These are phyloP conservation scores for Metschnikowia colocasiae DNA, from an alignment of 805 yeast genomes.

Conservation along the genomic window DNA sequence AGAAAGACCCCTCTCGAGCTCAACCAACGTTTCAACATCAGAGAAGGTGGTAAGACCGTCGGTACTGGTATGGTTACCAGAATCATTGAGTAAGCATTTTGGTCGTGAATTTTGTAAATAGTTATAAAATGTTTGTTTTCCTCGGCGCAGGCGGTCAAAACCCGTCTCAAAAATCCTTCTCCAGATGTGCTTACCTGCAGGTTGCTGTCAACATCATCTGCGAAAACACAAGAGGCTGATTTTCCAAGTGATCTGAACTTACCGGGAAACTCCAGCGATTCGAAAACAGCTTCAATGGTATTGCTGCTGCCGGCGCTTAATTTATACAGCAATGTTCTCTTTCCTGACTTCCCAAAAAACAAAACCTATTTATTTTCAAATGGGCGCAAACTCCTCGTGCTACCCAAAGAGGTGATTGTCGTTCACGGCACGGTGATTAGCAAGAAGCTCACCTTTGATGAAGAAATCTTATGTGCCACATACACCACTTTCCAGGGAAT, in stretches of 20 bases:
- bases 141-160: not conserved
- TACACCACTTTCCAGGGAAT: constrained; percentile 48
- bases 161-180: no score
- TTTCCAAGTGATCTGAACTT: not conserved
- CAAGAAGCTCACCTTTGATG: constrained; percentile 48
- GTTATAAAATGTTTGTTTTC: constrained; percentile 6
- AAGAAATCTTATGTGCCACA: constrained; percentile 55
- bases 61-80: constrained; percentile 98
- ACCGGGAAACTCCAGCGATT: not conserved
- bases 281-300: constrained; percentile 6
- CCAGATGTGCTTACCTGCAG: not conserved
- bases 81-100: constrained; percentile 56
- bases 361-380: constrained; percentile 22
- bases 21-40: constrained; percentile 97
- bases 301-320: constrained; percentile 33
- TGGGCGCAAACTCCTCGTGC: constrained; percentile 34
- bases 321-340: constrained; percentile 23
- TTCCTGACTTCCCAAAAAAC: constrained; percentile 22
- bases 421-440: constrained; percentile 47
- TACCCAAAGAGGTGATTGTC: constrained; percentile 43
- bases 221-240: constrained; percentile 2
- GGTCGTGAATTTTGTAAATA: constrained; percentile 3
- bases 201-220: not conserved
- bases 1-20: constrained; percentile 92
- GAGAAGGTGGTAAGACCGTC: constrained; percentile 99